Evolutionary conservation across 228 moss, liverwort and hornwort genomes (phyloP).

Genomic region (Sphagnum magellanicum): DNA sequence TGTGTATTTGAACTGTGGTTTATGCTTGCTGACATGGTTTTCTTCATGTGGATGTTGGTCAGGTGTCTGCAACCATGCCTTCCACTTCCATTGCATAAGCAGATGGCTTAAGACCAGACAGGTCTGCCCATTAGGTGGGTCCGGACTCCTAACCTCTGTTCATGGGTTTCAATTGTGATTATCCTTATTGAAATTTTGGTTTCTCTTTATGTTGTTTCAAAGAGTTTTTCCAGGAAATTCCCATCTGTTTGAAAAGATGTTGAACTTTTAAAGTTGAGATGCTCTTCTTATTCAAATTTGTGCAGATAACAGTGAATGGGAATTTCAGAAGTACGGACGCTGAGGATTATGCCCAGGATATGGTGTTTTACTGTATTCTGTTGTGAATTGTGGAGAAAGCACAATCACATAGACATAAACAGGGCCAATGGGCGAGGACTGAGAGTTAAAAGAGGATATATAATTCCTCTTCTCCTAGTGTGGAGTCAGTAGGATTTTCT

Average conservation of each 20-base stretch:
- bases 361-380: too few species aligned
- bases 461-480: too few species aligned
- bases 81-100: constrained; percentile 93
- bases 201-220: neutral
- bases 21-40: too few species aligned
- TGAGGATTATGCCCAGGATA: constrained; percentile 1
- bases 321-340: constrained; percentile 82
- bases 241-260: too few species aligned
- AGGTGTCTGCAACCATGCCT: constrained; percentile 97
- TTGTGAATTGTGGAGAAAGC: too few species aligned
- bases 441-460: too few species aligned
- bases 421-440: too few species aligned
- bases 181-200: neutral
- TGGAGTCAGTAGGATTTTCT: too few species aligned
- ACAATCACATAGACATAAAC: too few species aligned
- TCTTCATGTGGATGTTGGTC: neutral
- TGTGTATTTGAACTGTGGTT: neutral
- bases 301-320: constrained; percentile 89
- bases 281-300: neutral
- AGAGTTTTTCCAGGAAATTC: too few species aligned
- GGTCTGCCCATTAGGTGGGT: constrained; percentile 77
- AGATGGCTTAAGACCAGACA: constrained; percentile 91
- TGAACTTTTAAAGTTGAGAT: too few species aligned
- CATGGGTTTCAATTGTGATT: neutral
- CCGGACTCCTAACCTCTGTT: neutral